A percentile compares a stretch with the other conserved stretches of the same genome.
Evolutionary conservation across 768 basidiomycete species (phyloP).

Genomic region (Kwoniella botswanensis): DNA sequence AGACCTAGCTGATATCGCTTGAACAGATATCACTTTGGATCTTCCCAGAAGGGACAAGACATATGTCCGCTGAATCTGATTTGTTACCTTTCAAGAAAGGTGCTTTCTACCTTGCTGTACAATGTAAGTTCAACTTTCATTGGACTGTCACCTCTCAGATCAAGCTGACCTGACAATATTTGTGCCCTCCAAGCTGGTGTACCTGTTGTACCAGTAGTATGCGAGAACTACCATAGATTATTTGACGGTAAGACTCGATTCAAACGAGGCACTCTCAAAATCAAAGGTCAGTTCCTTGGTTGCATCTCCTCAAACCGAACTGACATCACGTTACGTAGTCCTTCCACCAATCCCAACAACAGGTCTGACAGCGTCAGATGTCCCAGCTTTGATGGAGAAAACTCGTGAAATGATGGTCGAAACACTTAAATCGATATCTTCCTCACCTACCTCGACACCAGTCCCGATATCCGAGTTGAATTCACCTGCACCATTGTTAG

Average conservation of each 20-base stretch:
- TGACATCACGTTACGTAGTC: slow-evolving; percentile 62
- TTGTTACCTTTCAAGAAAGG: slow-evolving; percentile 94
- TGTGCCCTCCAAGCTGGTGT: slow-evolving; percentile 64
- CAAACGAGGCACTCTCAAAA: slow-evolving; percentile 72
- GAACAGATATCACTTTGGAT: slow-evolving; percentile 78
- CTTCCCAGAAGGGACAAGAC: slow-evolving; percentile 93
- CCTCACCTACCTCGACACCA: slow-evolving; percentile 13
- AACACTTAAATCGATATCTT: slow-evolving; percentile 76
- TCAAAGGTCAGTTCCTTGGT: slow-evolving; percentile 69
- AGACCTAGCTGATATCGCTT: slow-evolving; percentile 13
- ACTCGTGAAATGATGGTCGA: slow-evolving; percentile 80
- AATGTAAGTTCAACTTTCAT: slow-evolving; percentile 56
- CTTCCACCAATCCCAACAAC: slow-evolving; percentile 82
- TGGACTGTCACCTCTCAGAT: neutral
- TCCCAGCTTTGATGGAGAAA: slow-evolving; percentile 68
- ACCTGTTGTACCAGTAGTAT: slow-evolving; percentile 86
- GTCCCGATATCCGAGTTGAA: slow-evolving; percentile 3
- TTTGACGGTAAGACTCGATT: slow-evolving; percentile 76
- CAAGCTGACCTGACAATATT: slow-evolving; percentile 5
- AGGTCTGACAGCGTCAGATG: slow-evolving; percentile 72
- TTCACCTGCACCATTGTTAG: slow-evolving; percentile 27
- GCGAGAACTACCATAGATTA: slow-evolving; percentile 87
- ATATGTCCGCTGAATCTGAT: slow-evolving; percentile 68
- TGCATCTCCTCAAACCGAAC: neutral
- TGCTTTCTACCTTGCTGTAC: slow-evolving; percentile 91